These are phyloP conservation scores for Straminergon stramineum DNA, from an alignment of 225 moss, liverwort and hornwort species.

Conservation along the genomic window DNA sequence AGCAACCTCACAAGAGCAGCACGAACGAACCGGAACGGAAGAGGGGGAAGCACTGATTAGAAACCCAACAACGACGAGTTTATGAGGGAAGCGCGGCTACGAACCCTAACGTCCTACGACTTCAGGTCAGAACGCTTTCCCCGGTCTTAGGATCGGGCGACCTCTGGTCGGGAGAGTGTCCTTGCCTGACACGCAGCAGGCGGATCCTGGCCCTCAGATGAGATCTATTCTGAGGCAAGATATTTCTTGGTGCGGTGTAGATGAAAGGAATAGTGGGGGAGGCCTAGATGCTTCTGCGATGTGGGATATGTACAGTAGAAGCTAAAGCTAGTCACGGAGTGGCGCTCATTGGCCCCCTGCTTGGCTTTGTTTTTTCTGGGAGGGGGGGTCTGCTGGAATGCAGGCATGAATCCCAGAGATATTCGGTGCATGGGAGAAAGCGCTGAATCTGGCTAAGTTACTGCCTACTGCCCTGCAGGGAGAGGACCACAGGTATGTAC, in stretches of 20 bases:
- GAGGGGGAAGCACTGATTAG: neutral
- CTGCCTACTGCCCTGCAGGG: neutral
- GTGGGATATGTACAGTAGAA: too few species aligned
- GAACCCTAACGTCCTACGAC: neutral
- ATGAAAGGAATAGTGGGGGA: neutral
- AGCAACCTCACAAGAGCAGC: neutral
- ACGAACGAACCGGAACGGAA: neutral
- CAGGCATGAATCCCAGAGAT: neutral
- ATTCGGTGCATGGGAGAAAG: neutral
- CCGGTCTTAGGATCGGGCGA: rapidly evolving
- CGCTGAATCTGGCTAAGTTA: neutral
- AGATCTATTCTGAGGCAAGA: neutral
- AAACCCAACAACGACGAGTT: rapidly evolving
- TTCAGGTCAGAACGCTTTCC: rapidly evolving
- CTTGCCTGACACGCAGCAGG: neutral
- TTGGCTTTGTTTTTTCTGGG: too few species aligned
- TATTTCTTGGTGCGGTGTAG: neutral
- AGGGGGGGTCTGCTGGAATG: neutral
- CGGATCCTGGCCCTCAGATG: neutral
- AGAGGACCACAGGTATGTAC: neutral
- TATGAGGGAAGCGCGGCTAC: neutral
- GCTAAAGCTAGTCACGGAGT: neutral
- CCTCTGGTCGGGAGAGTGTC: neutral
- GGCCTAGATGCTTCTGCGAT: neutral
- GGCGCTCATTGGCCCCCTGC: neutral